A percentile compares a stretch with the other conserved stretches of the same genome.
Conservation (phyloP, 495 filamentous ascomycete species). For the Penicillium arizonense region DNA sequence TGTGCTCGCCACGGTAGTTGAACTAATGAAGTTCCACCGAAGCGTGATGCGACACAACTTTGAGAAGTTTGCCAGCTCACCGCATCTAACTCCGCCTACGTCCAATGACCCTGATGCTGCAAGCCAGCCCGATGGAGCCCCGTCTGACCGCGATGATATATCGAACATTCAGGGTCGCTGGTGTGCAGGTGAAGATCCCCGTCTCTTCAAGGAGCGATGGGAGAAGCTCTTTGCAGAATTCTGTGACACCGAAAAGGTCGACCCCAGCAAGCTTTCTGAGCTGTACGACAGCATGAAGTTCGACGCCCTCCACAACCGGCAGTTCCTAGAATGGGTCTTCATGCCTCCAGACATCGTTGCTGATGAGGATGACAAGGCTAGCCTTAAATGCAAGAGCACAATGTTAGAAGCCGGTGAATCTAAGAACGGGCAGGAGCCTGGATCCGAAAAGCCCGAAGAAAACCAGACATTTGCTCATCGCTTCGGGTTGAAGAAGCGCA, state of each 20-base stretch:
- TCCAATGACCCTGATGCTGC: conserved; percentile 31
- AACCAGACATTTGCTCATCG: conserved; percentile 44
- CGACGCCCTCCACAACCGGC: conserved; percentile 93
- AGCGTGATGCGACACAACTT: conserved; percentile 93
- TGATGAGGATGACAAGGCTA: conserved; percentile 57
- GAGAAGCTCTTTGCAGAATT: conserved; percentile 98
- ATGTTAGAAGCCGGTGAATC: conserved; percentile 34
- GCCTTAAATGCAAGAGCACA: conserved; percentile 22
- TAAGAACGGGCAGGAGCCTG: conserved; percentile 21
- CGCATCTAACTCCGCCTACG: conserved; percentile 44
- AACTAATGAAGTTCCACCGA: conserved; percentile 96
- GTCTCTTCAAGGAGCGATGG: conserved; percentile 94
- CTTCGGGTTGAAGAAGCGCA: conserved; percentile 47
- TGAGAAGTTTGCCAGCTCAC: conserved; percentile 64
- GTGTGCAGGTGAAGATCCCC: conserved; percentile 95
- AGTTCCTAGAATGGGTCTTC: conserved; percentile 97
- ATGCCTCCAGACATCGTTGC: conserved; percentile 71
- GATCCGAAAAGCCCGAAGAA: conserved; percentile 33
- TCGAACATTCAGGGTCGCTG: conserved; percentile 82
- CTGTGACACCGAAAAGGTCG: conserved; percentile 93
- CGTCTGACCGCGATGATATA: conserved; percentile 49
- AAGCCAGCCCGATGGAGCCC: conserved; percentile 14
- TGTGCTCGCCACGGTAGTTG: conserved; percentile 86
- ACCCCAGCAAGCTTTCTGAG: conserved; percentile 97
- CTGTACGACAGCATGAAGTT: conserved; percentile 99